Evolutionary conservation across 305 asterid species (phyloP), one percentile per base, ranked within the genome.

Genomic region (Salvia sclarea): DNA sequence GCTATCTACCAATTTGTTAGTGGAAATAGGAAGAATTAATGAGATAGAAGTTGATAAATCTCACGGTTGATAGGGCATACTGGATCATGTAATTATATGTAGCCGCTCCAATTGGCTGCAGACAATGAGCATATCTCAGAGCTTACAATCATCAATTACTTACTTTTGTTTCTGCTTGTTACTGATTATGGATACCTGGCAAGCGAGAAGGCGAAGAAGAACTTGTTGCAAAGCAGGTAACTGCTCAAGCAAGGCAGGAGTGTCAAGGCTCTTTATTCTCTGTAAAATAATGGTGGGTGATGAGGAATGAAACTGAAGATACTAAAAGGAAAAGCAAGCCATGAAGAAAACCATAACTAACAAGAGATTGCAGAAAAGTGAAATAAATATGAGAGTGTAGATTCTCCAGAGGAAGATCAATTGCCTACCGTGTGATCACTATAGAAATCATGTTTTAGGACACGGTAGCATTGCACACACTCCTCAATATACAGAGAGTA

Each of bases 401-500:
- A 31, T 56, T 64, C 45, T 17, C 33, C 40, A 55, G 16, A 43
- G 18, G 17, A 70, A 71, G 54, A 73, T 47, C 48, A 41, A 69
- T 40, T 50, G 55, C 83, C 33, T 81, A 88, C 96, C 81, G 77
- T 67, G 68, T 72, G 82, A 64, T 92, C 95, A 69, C 86, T 81
- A 64, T 87, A 82, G 80, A 92, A 80, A 79, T 89, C 89, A 55
- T 81, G 89, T 52, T 83, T 89, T 70, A 92, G 67, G 66, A 78
- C 75, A 61, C 83, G 77, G 78, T 78, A 92, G 78, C 96, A 92
- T 66, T 88, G 89, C 66, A 92, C 79, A 71, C 83, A 85, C 81
- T 92, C 98, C 84, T 90, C 96, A 20, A 92, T 78, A 64, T 89
- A 92, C 13, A 79, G 74, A 74, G 92, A 83, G 66, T 92, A 89